phyloP scores from a whole-genome alignment of 2,329 filamentous ascomycete species.

The Ampelomyces quisqualis region DNA sequence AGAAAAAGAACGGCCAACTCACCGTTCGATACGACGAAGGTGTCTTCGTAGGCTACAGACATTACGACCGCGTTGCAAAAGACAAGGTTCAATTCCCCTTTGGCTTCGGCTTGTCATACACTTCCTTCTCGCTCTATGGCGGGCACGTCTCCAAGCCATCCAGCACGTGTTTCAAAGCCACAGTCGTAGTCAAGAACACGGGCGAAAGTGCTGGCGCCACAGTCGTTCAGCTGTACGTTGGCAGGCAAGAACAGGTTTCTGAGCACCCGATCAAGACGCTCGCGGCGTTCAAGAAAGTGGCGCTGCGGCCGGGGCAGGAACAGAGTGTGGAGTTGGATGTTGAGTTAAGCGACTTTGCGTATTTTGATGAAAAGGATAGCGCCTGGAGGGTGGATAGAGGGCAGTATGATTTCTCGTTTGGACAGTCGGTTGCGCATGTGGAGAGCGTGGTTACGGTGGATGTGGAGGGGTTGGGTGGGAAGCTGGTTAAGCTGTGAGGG shows the following conservation, averaged over 20 bases:
- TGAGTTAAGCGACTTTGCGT: slow-evolving; percentile 31
- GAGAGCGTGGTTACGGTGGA: slow-evolving; percentile 26
- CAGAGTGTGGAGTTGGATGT: slow-evolving; percentile 56
- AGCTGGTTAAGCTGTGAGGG: slow-evolving; percentile 3
- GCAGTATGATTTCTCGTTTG: slow-evolving; percentile 37
- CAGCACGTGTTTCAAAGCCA: slow-evolving; percentile 37
- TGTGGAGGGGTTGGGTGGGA: slow-evolving; percentile 19
- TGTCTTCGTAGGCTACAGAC: slow-evolving; percentile 57
- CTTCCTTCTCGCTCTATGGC: slow-evolving; percentile 48
- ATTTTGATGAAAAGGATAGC: slow-evolving; percentile 31
- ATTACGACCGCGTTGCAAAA: slow-evolving; percentile 58
- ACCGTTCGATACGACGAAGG: slow-evolving; percentile 60
- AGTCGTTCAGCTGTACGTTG: slow-evolving; percentile 61
- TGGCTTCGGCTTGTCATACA: slow-evolving; percentile 45
- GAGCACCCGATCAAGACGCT: slow-evolving; percentile 66
- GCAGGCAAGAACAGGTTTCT: slow-evolving; percentile 43
- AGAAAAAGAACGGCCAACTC: slow-evolving; percentile 55
- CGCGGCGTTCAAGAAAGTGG: slow-evolving; percentile 66
- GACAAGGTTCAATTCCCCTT: slow-evolving; percentile 54
- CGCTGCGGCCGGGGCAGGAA: slow-evolving; percentile 58
- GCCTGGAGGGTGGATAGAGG: slow-evolving; percentile 36
- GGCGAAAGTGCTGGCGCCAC: slow-evolving; percentile 52
- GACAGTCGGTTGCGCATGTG: slow-evolving; percentile 30
- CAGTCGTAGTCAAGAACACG: slow-evolving; percentile 54
- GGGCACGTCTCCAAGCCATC: slow-evolving; percentile 63